A percentile compares a stretch with the other conserved stretches of the same genome.
Evolutionary conservation across 2,329 filamentous ascomycete genomes (phyloP).

Genomic region (Lecanosticta acicola): DNA sequence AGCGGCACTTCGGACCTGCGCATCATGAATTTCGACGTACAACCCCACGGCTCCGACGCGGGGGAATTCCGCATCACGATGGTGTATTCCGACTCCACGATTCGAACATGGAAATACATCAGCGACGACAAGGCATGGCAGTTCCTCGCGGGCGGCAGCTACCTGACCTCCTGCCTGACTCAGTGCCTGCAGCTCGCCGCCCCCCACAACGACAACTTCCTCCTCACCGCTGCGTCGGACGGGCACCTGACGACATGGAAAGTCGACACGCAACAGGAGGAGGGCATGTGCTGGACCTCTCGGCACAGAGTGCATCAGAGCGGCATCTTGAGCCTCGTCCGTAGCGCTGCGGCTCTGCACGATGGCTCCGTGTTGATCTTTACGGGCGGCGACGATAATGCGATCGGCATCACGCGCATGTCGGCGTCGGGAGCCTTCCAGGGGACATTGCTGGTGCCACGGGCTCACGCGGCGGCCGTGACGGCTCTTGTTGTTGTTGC

Average conservation of each 20-base stretch:
- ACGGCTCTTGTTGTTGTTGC: conserved; percentile 49
- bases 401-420: conserved; percentile 54
- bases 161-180: conserved; percentile 61
- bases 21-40: conserved; percentile 71
- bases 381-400: conserved; percentile 86
- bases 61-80: conserved; percentile 62
- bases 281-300: conserved; percentile 31
- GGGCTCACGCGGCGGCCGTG: conserved; percentile 67
- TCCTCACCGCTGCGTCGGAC: conserved; percentile 74
- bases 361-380: conserved; percentile 49
- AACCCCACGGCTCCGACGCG: conserved; percentile 17
- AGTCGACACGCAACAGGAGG: background rate
- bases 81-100: conserved; percentile 75
- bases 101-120: conserved; percentile 48
- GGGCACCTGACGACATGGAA: conserved; percentile 64
- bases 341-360: conserved; percentile 27
- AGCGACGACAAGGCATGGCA: conserved; percentile 32
- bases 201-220: conserved; percentile 45
- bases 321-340: conserved; percentile 60
- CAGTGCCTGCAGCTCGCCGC: conserved; percentile 48
- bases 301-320: conserved; percentile 65
- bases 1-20: conserved; percentile 61
- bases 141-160: conserved; percentile 36
- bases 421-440: conserved; percentile 8
- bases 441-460: conserved; percentile 42